Evolutionary conservation across 768 basidiomycete genomes (phyloP), one percentile per base, ranked within the genome.

Genomic region (Boletus huronensis): DNA sequence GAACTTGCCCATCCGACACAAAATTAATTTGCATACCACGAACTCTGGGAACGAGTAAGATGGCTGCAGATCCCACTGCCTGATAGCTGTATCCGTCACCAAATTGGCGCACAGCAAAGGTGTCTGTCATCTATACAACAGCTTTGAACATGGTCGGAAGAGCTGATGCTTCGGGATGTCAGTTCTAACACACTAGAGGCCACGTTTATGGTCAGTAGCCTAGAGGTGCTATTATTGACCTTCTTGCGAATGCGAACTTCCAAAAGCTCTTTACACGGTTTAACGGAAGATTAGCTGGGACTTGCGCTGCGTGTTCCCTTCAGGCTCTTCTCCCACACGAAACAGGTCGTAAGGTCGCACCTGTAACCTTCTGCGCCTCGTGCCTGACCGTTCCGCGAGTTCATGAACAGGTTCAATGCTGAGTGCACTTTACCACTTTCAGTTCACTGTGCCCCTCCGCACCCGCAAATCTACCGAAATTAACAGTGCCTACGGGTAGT

Each of bases 381-480:
- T 21, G 9, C 5, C 6, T 21, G n/a, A 29, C 44, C 6, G 6
- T n/a, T 11, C 19, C n/a, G 10, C 3, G 21, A 25, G 10, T 25
- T 17, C 13, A 6, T 3, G 42, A 29, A 29, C 43, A n/a, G n/a
- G 28, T 29, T 29, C 42, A 16, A 14, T 28, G 34, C n/a, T 11
- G 11, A 51, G 16, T 16, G 16, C 21, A 17, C 31, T 17, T 36
- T 31, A 25, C 48, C 29, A 3, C 28, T 29, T 34, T 38, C 36
- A n/a, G 48, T 28, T 26, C 35, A 2, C 14, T 10, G 6, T 7
- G 52, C 54, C 54, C 19, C 28, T 41, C 29, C 10, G 39, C 29
- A 13, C 13, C 32, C 53, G 28, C 21, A 21, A 52, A 7, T 21
- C 17, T 6, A 34, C 53, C 52, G 54, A 55, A 35, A 55, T 53